These are phyloP conservation scores for Trichoderma pleuroti DNA, from an alignment of 2,329 filamentous ascomycete genomes.

Conservation along the genomic window DNA sequence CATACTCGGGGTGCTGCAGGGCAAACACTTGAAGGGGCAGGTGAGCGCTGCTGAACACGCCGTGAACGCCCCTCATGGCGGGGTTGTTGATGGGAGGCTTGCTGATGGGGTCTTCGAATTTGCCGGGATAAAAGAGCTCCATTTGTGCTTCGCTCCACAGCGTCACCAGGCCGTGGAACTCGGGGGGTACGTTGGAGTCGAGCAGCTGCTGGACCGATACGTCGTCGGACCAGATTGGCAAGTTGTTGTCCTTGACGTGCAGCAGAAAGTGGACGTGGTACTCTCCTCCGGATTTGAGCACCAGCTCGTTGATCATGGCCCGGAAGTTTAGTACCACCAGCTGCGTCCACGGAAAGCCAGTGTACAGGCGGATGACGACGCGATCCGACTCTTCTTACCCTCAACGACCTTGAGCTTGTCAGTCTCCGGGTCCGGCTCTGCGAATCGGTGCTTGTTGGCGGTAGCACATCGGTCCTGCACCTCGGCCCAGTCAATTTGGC, in stretches of 20 bases:
- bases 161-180: conserved; percentile 77
- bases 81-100: conserved; percentile 53
- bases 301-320: conserved; percentile 74
- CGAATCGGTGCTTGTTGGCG: conserved; percentile 62
- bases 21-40: conserved; percentile 63
- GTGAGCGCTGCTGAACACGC: conserved; percentile 65
- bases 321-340: conserved; percentile 78
- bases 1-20: conserved; percentile 59
- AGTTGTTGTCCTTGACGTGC: conserved; percentile 75
- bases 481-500: conserved; percentile 51
- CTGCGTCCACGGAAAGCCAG: conserved; percentile 72
- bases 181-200: conserved; percentile 60
- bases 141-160: conserved; percentile 86
- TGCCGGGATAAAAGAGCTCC: conserved; percentile 68
- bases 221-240: conserved; percentile 78
- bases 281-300: conserved; percentile 73
- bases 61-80: conserved; percentile 57
- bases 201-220: conserved; percentile 69
- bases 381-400: conserved; percentile 57
- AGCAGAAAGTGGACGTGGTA: conserved; percentile 81
- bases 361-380: conserved; percentile 76
- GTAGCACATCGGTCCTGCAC: conserved; percentile 53
- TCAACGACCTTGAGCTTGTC: conserved; percentile 31
- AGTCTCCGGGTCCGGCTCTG: conserved; percentile 37
- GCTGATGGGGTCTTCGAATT: conserved; percentile 65